Percentiles rank a stretch among this genome's conserved stretches.
Evolutionary conservation across 225 moss, liverwort and hornwort genomes (phyloP).

Genomic region (Neckera pumila): DNA sequence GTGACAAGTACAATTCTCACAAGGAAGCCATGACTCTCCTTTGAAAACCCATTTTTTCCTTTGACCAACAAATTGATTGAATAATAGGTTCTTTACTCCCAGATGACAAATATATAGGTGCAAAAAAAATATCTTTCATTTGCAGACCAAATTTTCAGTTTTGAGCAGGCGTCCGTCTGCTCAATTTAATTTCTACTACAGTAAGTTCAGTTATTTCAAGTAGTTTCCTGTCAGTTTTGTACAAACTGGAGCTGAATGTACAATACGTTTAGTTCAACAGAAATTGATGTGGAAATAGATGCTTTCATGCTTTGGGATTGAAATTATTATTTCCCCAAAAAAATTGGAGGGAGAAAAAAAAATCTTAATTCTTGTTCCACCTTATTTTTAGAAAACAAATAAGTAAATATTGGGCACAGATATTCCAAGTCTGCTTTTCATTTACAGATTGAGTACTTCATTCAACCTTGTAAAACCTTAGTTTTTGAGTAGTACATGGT

Average conservation of each 20-base stretch:
- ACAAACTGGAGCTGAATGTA: not conserved
- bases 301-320: not conserved
- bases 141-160: not conserved
- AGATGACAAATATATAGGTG: not conserved
- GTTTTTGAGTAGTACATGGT: not conserved
- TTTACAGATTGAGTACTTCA: not conserved
- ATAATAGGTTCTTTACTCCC: not conserved
- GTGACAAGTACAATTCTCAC: not conserved
- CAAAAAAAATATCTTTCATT: not conserved
- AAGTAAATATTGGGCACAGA: not conserved
- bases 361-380: not conserved
- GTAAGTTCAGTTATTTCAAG: not conserved
- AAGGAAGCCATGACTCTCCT: not conserved
- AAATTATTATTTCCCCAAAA: not conserved
- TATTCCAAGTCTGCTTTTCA: not conserved
- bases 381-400: not conserved
- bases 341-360: not conserved
- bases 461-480: not conserved
- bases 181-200: not conserved
- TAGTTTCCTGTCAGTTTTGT: not conserved
- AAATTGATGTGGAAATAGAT: not conserved
- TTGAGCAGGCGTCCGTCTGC: not conserved
- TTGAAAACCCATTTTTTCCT: not conserved
- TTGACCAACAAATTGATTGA: not conserved
- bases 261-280: accelerated